Percentiles rank a stretch among this genome's conserved stretches.
Evolutionary conservation across 495 filamentous ascomycete species (phyloP).

Genomic region (Aspergillus ostianus): DNA sequence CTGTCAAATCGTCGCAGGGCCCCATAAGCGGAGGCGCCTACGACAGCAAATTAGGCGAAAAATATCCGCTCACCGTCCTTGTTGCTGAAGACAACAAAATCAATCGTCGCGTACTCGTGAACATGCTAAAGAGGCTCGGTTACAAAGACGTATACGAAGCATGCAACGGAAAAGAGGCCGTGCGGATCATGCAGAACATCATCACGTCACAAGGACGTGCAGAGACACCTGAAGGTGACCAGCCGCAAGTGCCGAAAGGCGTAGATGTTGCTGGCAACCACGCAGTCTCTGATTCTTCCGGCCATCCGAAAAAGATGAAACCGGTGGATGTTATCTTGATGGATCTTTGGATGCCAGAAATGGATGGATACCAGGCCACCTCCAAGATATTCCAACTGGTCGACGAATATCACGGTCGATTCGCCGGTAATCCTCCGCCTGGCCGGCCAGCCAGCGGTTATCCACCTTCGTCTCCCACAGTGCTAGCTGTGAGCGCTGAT

Average conservation of each 20-base stretch:
- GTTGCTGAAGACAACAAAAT: conserved; percentile 81
- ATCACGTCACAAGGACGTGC: conserved; percentile 26
- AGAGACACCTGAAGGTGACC: background rate
- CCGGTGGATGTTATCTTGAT: conserved; percentile 69
- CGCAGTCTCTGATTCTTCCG: conserved; percentile 16
- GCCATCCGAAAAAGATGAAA: conserved; percentile 29
- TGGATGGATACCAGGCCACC: conserved; percentile 79
- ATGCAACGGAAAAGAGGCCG: conserved; percentile 70
- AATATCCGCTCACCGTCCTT: conserved; percentile 65
- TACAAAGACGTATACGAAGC: conserved; percentile 66
- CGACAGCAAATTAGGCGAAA: conserved; percentile 51
- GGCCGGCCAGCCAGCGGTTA: background rate
- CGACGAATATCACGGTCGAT: conserved; percentile 30
- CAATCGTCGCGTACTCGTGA: conserved; percentile 71
- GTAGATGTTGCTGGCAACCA: conserved; percentile 8
- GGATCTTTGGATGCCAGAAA: conserved; percentile 86
- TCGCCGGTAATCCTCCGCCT: conserved; percentile 7
- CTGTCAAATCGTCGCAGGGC: conserved; percentile 15
- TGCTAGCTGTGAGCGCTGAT: conserved; percentile 77
- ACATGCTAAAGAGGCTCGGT: conserved; percentile 68
- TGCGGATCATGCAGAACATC: conserved; percentile 57
- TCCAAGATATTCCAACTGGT: conserved; percentile 59
- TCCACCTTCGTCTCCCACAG: conserved; percentile 34
- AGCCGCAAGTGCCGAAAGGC: background rate
- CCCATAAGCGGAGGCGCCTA: conserved; percentile 30